A percentile compares a stretch with the other conserved stretches of the same genome.
These are phyloP conservation scores for Tuber microsphaerosporum DNA, from an alignment of 495 filamentous ascomycete genomes.

Conservation along the genomic window DNA sequence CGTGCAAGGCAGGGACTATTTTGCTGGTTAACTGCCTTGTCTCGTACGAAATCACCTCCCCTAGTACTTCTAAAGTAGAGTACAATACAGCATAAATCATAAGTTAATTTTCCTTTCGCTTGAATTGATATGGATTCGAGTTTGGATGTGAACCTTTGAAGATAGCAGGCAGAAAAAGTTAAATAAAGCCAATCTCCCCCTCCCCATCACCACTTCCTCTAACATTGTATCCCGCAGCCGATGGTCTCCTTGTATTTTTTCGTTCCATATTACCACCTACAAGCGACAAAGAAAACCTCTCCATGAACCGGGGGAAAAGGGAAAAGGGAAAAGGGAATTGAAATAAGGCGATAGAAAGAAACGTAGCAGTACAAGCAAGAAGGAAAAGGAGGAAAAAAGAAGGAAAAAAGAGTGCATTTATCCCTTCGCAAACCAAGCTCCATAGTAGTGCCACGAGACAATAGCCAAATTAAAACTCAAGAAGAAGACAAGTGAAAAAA, in stretches of 20 bases:
- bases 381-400: slow-evolving; percentile 11
- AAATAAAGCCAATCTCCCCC: background rate
- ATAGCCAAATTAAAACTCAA: slow-evolving; percentile 32
- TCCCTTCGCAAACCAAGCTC: background rate
- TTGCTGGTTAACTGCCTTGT: too few species aligned
- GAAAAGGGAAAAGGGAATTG: slow-evolving; percentile 24
- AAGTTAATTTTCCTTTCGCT: background rate
- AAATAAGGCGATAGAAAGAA: slow-evolving; percentile 11
- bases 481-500: slow-evolving; percentile 20
- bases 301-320: slow-evolving; percentile 30
- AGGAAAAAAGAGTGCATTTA: slow-evolving; percentile 11
- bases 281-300: slow-evolving; percentile 23
- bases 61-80: too few species aligned
- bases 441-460: background rate
- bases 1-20: too few species aligned
- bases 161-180: background rate
- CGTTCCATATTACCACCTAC: slow-evolving; percentile 9
- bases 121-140: background rate
- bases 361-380: slow-evolving; percentile 26
- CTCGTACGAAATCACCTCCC: too few species aligned
- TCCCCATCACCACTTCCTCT: background rate
- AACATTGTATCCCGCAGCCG: slow-evolving; percentile 19
- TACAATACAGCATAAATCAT: background rate
- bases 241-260: background rate
- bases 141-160: background rate